Evolutionary conservation across 2,329 filamentous ascomycete species (phyloP), one percentile per base, ranked within the genome.

Genomic region (Aschersonia sp.): DNA sequence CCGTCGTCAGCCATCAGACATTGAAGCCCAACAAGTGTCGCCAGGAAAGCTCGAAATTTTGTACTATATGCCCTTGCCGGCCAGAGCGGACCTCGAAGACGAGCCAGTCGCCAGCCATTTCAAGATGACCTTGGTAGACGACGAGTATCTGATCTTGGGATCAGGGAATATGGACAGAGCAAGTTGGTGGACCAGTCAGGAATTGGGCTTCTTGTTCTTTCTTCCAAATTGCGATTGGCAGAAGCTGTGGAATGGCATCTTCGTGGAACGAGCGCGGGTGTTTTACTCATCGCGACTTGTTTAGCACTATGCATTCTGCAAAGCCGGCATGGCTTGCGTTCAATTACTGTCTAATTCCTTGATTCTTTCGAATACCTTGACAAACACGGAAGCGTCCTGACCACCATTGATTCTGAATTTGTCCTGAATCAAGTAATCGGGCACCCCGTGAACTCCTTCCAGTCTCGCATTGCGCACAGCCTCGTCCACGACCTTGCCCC

Each of bases 151-250:
- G 1, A 71, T 92, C 1, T 65, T 92, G 3, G 87, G 87, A 0
- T 89, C 84, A 20, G 86, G 85, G 1, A 94, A 94, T 59, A 78
- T 89, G 72, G 87, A 94, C 64, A 75, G 86, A 1, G 85, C 87
- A 5, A 89, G 84, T 59, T 92, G 85, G 84, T 89, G 78, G 63
- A 92, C 87, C 4, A 89, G 84, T 61, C 87, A 92, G 63, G 87
- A 94, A 64, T 67, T 92, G 29, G 86, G 86, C 1, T 68, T 92
- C 31, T 57, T 80, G 41, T 73, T 80, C 48, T 65, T 73, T 43
- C 65, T 65, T n/a, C 66, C 66, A 3, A 61, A 56, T 1, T 64
- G 68, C 40, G 52, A 61, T 38, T 62, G 60, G 4, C 56, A 60
- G 38, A 54, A 56, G n/a, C 51, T 69, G 4, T 71, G 68, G 68